Evolutionary conservation across 306 rosid genomes (phyloP).

Genomic region (Begonia masoniana): DNA sequence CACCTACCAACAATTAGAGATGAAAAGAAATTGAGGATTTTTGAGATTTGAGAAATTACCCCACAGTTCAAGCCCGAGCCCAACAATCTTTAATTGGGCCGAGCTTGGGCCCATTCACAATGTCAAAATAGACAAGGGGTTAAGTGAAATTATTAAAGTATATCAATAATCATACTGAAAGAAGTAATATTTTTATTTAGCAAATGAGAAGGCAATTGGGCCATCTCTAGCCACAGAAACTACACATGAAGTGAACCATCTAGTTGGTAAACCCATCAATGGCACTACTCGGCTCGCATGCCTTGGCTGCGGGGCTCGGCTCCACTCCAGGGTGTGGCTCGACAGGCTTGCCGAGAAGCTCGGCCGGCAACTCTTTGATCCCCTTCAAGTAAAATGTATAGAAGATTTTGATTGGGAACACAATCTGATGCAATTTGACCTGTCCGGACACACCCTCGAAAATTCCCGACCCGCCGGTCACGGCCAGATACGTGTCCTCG

Average conservation of each 20-base stretch:
- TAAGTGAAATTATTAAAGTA: too few species aligned
- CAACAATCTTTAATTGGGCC: too few species aligned
- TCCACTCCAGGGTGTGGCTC: slow-evolving; percentile 30
- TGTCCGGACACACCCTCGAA: slow-evolving; percentile 49
- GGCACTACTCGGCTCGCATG: slow-evolving; percentile 29
- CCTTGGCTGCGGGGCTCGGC: slow-evolving; percentile 38
- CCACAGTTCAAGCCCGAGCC: too few species aligned
- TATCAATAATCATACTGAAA: too few species aligned
- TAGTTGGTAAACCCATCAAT: slow-evolving; percentile 13
- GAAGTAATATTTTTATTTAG: background rate
- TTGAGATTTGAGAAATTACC: too few species aligned
- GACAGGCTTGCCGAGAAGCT: slow-evolving; percentile 23
- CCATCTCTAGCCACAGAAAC: too few species aligned
- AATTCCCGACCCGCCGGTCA: slow-evolving; percentile 55
- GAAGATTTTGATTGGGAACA: slow-evolving; percentile 50
- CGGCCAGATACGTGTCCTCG: slow-evolving; percentile 36
- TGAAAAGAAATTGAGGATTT: too few species aligned
- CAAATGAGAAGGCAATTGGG: too few species aligned
- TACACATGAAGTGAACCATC: background rate
- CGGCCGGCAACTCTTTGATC: slow-evolving; percentile 37
- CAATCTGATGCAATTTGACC: slow-evolving; percentile 37
- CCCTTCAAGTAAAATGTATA: slow-evolving; percentile 50
- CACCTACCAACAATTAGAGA: too few species aligned
- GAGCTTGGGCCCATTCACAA: too few species aligned
- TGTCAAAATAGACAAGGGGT: too few species aligned